Conservation (phyloP, 108 stramenopile genomes). For the Conticribra guillardii region DNA sequence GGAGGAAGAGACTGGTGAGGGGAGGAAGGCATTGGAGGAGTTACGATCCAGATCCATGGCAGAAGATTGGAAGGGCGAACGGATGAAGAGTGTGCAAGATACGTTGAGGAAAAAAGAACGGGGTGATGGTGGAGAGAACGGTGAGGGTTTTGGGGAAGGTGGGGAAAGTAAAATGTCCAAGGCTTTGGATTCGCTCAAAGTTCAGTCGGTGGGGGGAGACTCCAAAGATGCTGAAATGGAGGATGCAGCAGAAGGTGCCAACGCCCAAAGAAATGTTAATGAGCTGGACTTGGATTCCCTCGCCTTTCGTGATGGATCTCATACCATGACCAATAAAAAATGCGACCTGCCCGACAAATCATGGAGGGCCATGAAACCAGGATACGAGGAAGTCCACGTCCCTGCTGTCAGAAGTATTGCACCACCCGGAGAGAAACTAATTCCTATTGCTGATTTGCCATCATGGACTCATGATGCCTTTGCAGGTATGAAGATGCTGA, state of each 20-base stretch:
- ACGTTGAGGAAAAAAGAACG: slow-evolving; percentile 53
- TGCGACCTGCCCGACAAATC: slow-evolving; percentile 91
- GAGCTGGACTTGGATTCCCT: slow-evolving; percentile 92
- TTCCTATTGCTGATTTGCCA: slow-evolving; percentile 92
- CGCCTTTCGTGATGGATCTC: slow-evolving; percentile 89
- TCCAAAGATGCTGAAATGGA: slow-evolving; percentile 51
- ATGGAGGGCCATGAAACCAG: slow-evolving; percentile 95
- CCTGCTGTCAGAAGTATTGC: slow-evolving; percentile 90
- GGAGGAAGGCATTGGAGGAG: slow-evolving; percentile 85
- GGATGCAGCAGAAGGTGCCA: slow-evolving; percentile 23
- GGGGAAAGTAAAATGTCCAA: slow-evolving; percentile 54
- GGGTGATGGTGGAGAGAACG: slow-evolving; percentile 42
- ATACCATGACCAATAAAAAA: slow-evolving; percentile 95
- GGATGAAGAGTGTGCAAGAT: slow-evolving; percentile 71
- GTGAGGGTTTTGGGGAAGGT: slow-evolving; percentile 17
- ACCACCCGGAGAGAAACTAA: slow-evolving; percentile 75
- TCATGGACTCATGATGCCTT: slow-evolving; percentile 95
- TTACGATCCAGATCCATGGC: slow-evolving; percentile 77
- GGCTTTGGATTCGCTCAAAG: slow-evolving; percentile 72
- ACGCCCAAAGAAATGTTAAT: slow-evolving; percentile 41
- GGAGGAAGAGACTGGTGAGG: slow-evolving; percentile 82
- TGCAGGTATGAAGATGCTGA: slow-evolving; percentile 93
- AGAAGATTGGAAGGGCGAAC: slow-evolving; percentile 83
- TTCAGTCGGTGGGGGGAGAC: slow-evolving; percentile 40
- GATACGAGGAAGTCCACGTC: slow-evolving; percentile 99